Base-by-base conservation (phyloP, 805 yeast species). In the Cyberlindnera xylosilytica region DNA sequence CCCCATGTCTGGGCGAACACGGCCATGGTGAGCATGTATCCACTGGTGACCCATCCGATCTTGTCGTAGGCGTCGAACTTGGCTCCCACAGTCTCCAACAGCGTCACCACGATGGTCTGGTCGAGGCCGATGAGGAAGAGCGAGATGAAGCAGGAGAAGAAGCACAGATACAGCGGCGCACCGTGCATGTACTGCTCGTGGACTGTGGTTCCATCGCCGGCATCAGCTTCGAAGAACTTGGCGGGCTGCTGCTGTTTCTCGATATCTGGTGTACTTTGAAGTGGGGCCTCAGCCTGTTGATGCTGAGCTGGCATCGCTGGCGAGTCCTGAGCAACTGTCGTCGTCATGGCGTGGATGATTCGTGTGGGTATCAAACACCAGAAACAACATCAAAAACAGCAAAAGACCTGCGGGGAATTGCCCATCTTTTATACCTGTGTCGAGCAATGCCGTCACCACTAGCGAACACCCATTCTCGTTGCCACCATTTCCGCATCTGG, bases 11-110 rank as follows among this genome's bases (percentile, higher is more conserved):
- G 74, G 2, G 76, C 66, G 20, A 77, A 61, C 24, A 73, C 64
- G 2, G 81, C 78, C 64, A 73, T 67, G 1, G 83, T 74, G 38
- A 80, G 60, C 52, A 76, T 53, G 56, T 70, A 81, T 2, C 78
- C 82, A 0, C 80, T 62, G 6, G 78, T 60, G 20, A 79, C 54
- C 86, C 87, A 80, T 4, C 81, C 79, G 7, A 79, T 64, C 43
- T 75, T 68, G 9, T 72, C 67, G 50, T 74, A 79, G 4, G 68
- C 65, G 17, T 68, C 49, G 52, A 80, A 79, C 44, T 75, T 62
- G 38, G 64, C 61, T 5, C 80, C 76, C 3, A 80, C 74, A 1
- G 61, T 64, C 28, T 30, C 35, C 15, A 15, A 76, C 11, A 77
- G 60, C 3, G 83, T 73, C 4, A 73, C 51, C 1, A 74, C 74